Conservation (phyloP, 2,329 filamentous ascomycete genomes). For the Camillea tinctor region DNA sequence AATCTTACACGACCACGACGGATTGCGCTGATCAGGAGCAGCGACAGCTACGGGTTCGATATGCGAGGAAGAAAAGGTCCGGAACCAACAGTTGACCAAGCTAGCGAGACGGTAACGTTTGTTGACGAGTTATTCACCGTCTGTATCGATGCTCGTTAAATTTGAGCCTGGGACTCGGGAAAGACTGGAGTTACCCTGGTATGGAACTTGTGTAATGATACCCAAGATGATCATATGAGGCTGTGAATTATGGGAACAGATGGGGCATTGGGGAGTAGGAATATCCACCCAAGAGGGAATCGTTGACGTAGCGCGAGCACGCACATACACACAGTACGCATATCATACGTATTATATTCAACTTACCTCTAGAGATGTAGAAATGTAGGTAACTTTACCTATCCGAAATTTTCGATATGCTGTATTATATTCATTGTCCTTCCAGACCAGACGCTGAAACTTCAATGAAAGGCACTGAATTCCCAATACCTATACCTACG, state of each 20-base stretch:
- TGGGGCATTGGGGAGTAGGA: neutral
- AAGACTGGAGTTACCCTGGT: neutral
- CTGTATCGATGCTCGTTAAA: conserved; percentile 23
- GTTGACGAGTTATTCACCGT: conserved; percentile 31
- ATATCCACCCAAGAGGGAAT: neutral
- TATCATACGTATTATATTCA: neutral
- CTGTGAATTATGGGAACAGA: neutral
- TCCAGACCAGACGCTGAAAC: too few species aligned
- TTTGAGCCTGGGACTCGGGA: neutral
- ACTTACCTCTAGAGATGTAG: too few species aligned
- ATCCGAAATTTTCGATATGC: too few species aligned
- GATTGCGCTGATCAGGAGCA: conserved; percentile 19
- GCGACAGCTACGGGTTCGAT: conserved; percentile 23
- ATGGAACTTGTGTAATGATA: neutral
- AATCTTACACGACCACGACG: conserved; percentile 7
- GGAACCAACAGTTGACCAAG: conserved; percentile 25
- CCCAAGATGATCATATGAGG: neutral
- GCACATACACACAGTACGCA: neutral
- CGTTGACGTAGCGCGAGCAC: neutral
- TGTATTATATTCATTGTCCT: too few species aligned
- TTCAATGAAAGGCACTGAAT: too few species aligned
- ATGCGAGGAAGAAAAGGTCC: conserved; percentile 13
- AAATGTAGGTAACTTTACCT: too few species aligned
- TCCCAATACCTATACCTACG: too few species aligned
- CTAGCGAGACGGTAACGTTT: conserved; percentile 30